Percentiles rank a stretch among this genome's conserved stretches.
Evolutionary conservation across 2,329 filamentous ascomycete species (phyloP).

Genomic region (Sclerotinia subarctica): DNA sequence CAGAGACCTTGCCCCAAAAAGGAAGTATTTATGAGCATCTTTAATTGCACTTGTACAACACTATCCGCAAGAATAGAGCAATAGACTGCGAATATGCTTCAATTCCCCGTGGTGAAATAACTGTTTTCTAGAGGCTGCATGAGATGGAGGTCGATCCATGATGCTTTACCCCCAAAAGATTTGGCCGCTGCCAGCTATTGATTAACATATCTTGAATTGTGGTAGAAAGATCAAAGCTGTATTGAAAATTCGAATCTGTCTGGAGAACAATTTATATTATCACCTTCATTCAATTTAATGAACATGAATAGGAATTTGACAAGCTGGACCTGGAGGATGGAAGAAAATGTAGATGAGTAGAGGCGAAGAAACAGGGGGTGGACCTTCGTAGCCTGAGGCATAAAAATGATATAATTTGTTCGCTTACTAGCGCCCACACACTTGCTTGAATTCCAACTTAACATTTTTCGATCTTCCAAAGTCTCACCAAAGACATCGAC

Average conservation of each 20-base stretch:
- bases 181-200: neutral
- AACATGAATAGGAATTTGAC: neutral
- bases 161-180: neutral
- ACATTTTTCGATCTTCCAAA: constrained; percentile 1
- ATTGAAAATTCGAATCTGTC: neutral
- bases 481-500: constrained; percentile 22
- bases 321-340: neutral
- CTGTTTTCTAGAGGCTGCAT: neutral
- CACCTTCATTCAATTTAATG: neutral
- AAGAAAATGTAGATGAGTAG: neutral
- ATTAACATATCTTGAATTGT: neutral
- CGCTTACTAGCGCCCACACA: constrained; percentile 18
- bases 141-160: neutral
- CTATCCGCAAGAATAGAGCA: neutral
- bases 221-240: neutral
- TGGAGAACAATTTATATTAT: neutral
- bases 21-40: neutral
- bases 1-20: neutral
- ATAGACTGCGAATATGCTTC: neutral
- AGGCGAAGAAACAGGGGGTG: neutral
- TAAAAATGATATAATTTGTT: constrained; percentile 3
- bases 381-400: neutral
- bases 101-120: neutral
- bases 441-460: constrained; percentile 1
- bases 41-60: neutral